phyloP scores from a whole-genome alignment of 306 rosid species.

The Lagenaria siceraria region DNA sequence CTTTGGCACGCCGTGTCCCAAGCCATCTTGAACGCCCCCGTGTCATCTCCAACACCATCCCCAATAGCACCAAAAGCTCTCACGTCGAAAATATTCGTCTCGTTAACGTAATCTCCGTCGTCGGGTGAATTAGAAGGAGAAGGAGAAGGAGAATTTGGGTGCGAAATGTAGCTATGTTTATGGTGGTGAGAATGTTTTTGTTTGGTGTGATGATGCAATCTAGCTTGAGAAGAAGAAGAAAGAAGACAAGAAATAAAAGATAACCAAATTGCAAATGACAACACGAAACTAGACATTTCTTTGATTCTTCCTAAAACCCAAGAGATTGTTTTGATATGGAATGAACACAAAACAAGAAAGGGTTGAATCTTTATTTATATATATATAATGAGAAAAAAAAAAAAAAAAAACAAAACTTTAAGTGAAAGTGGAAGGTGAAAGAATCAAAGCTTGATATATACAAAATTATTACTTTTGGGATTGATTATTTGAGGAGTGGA shows the following conservation, averaged over 20 bases:
- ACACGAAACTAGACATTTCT: slow-evolving; percentile 2
- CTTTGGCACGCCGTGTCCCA: slow-evolving; percentile 55
- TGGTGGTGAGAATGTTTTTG: slow-evolving; percentile 2
- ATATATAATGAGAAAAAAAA: too few species aligned
- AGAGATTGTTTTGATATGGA: background rate
- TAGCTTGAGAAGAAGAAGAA: background rate
- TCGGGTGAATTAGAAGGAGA: background rate
- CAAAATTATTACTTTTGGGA: background rate
- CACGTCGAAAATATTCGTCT: slow-evolving; percentile 19
- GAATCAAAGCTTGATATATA: background rate
- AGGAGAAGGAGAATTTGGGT: background rate
- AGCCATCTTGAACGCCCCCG: slow-evolving; percentile 42
- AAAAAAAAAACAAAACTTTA: background rate
- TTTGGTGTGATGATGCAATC: slow-evolving; percentile 1
- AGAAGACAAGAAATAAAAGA: background rate
- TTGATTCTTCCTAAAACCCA: background rate
- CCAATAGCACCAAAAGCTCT: slow-evolving; percentile 52
- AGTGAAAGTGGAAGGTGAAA: slow-evolving; percentile 4
- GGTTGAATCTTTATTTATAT: background rate
- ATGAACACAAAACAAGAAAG: slow-evolving; percentile 2
- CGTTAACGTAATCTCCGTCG: background rate
- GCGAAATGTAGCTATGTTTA: slow-evolving; percentile 2
- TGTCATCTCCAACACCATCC: slow-evolving; percentile 43
- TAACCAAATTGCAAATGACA: background rate
- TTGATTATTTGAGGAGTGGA: slow-evolving; percentile 6